A percentile compares a stretch with the other conserved stretches of the same genome.
phyloP scores from a whole-genome alignment of 805 yeast genomes.

The Blastobotrys terrestris region DNA sequence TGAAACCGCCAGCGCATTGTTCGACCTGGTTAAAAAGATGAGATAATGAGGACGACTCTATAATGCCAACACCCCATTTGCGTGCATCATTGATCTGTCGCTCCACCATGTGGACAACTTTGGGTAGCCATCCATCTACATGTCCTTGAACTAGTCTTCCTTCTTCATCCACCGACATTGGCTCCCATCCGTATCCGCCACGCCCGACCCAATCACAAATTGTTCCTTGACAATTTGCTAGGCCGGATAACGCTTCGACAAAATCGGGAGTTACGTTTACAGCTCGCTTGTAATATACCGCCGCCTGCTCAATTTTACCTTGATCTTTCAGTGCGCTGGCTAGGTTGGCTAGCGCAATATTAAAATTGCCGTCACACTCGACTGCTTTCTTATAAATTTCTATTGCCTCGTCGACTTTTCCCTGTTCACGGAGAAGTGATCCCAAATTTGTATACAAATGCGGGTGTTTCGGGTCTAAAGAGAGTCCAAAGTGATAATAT shows the following conservation, averaged over 20 bases:
- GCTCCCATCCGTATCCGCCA: slow-evolving; percentile 26
- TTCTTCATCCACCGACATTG: slow-evolving; percentile 21
- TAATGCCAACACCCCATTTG: slow-evolving; percentile 26
- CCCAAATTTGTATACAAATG: slow-evolving; percentile 31
- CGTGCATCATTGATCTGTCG: slow-evolving; percentile 21
- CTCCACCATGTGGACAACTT: slow-evolving; percentile 19
- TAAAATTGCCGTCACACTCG: slow-evolving; percentile 26
- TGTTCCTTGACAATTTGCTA: slow-evolving; percentile 26
- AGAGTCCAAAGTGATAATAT: slow-evolving; percentile 27
- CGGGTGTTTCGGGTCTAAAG: slow-evolving; percentile 29
- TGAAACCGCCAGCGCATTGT: slow-evolving; percentile 9
- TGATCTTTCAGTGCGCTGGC: slow-evolving; percentile 30
- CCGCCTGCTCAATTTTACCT: slow-evolving; percentile 27
- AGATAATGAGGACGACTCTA: slow-evolving; percentile 8
- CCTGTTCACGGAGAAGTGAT: slow-evolving; percentile 29
- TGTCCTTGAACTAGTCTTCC: slow-evolving; percentile 19
- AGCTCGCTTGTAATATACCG: slow-evolving; percentile 26
- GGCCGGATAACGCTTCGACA: slow-evolving; percentile 29
- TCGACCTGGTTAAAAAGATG: slow-evolving; percentile 13
- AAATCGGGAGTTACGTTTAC: slow-evolving; percentile 26
- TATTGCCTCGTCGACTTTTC: slow-evolving; percentile 24
- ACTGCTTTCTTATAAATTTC: slow-evolving; percentile 28
- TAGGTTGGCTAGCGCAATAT: slow-evolving; percentile 29
- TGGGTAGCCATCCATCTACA: slow-evolving; percentile 26
- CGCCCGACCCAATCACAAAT: slow-evolving; percentile 30